Evolutionary conservation across 2,329 filamentous ascomycete genomes (phyloP).

Genomic region (Cladosporium austrohemisphaericum): DNA sequence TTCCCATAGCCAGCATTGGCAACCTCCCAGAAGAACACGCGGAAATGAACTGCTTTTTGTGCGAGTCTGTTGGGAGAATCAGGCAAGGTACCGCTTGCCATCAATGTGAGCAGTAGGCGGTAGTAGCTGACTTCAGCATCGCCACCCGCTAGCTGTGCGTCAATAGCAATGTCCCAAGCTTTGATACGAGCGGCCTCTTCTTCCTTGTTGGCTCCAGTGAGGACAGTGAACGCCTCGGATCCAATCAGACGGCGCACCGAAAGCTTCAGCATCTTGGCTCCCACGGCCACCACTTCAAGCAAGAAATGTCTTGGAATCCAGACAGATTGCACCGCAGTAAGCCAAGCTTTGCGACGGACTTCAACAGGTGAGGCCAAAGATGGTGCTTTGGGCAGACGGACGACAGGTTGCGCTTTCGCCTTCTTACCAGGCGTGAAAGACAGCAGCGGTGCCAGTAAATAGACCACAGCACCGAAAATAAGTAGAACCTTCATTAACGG

Average conservation of each 20-base stretch:
- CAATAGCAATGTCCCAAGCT: conserved; percentile 88
- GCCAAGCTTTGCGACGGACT: conserved; percentile 83
- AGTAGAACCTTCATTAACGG: conserved; percentile 50
- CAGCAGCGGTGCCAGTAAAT: conserved; percentile 55
- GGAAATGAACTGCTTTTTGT: conserved; percentile 87
- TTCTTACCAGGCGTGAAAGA: conserved; percentile 55
- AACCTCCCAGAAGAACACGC: conserved; percentile 79
- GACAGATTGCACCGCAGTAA: conserved; percentile 86
- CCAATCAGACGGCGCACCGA: conserved; percentile 75
- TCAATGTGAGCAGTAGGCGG: conserved; percentile 76
- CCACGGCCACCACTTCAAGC: conserved; percentile 76
- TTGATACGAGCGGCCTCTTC: conserved; percentile 83
- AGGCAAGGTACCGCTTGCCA: conserved; percentile 82
- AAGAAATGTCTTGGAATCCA: conserved; percentile 88
- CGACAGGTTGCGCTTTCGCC: conserved; percentile 40
- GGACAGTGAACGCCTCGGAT: conserved; percentile 67
- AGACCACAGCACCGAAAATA: conserved; percentile 52
- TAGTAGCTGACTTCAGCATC: conserved; percentile 87
- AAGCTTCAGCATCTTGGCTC: conserved; percentile 77
- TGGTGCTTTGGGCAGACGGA: conserved; percentile 52
- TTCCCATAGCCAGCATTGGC: conserved; percentile 62
- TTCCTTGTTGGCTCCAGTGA: conserved; percentile 77
- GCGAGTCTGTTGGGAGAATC: conserved; percentile 79
- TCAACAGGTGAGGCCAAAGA: conserved; percentile 78
- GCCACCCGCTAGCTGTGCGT: conserved; percentile 86